Evolutionary conservation across 306 rosid species (phyloP), one percentile per base, ranked within the genome.

Genomic region (Hippophae tibetana): DNA sequence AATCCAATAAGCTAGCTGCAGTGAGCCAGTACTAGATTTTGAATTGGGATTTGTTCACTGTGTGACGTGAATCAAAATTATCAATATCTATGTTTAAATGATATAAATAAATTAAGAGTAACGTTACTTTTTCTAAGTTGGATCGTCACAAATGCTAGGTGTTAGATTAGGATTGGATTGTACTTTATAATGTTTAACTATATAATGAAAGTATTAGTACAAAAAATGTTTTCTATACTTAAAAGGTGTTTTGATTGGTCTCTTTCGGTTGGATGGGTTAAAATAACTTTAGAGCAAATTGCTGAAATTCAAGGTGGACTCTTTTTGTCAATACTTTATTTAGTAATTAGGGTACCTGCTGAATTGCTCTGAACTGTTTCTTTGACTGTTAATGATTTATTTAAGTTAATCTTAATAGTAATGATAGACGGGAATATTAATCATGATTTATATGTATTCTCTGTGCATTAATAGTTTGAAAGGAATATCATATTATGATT

Each of bases 1-100:
- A 76, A 86, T 82, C 94, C 93, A 70, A 86, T 77, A 70, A 69
- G 56, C 14, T 65, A 13, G 54, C 50, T 63, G 66, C 70, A 57
- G 66, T 69, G 69, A 74, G 57, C 62, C 50, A 52, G 53, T 44
- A 18, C 23, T 18, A 18, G 23, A 18, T 79, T 76, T 64, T 69
- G 64, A 74, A 43, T 44, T 80, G 79, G 81, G 62, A 72, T 66
- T 69, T 80, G 66, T 55, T 52, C 78, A 48, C 10, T 23, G 81
- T 72, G 81, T 87, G 84, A 61, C 79, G 66, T 60, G 62, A 48
- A 56, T 50, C 61, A 61, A 69, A 51, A 70, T 68, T 70, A 68
- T 69, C 65, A 63, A 54, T 72, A 71, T 73, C 70, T 65, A 52
- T 68, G 48, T 64, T 60, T 54, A 31, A 43, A 47, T 61, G 27